Conservation (phyloP, 768 basidiomycete genomes). For the Amyloporia xantha region DNA sequence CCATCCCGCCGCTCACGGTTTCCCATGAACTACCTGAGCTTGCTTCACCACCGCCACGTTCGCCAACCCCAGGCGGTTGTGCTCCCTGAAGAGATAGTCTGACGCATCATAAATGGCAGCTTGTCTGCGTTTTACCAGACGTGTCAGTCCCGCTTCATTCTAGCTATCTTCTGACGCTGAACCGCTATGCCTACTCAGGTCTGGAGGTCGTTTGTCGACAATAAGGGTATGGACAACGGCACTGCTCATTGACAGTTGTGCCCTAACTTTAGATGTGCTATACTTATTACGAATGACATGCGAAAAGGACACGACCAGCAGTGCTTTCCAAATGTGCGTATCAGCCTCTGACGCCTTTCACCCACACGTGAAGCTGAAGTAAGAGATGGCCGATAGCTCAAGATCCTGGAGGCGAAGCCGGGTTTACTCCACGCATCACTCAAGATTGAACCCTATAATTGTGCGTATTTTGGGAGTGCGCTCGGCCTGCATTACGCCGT, state of each 20-base stretch:
- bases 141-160: constrained; percentile 36
- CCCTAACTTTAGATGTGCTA: background rate
- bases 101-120: constrained; percentile 52
- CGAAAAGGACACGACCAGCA: constrained; percentile 66
- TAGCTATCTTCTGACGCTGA: no score
- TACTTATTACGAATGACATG: background rate
- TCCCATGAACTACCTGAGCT: no score
- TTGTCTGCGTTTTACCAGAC: constrained; percentile 63
- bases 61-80: no score
- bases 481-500: background rate
- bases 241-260: background rate
- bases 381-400: constrained; percentile 37
- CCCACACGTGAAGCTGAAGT: background rate
- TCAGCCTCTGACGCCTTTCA: background rate
- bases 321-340: constrained; percentile 70
- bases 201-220: constrained; percentile 76
- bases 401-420: constrained; percentile 59
- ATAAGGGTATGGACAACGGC: constrained; percentile 42
- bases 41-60: no score
- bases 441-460: constrained; percentile 67
- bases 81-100: no score
- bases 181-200: no score
- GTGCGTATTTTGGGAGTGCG: constrained; percentile 34
- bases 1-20: no score
- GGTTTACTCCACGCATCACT: constrained; percentile 66